Conservation (phyloP, 2,329 filamentous ascomycete genomes). For the Fusarium newnesense region DNA sequence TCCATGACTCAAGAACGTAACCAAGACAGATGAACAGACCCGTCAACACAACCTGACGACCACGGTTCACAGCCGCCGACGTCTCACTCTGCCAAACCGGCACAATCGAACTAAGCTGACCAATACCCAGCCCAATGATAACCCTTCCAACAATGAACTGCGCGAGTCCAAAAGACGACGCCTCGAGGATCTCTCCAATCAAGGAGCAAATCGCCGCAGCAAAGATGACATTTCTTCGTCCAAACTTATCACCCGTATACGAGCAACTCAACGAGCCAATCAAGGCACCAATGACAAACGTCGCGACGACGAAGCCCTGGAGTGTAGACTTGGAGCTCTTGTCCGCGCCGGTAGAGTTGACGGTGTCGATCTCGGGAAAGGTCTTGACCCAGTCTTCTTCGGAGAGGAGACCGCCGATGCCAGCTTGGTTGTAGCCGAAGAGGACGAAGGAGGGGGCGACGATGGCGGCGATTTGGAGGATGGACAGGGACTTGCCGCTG, state of each 20-base stretch:
- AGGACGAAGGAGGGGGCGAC: constrained; percentile 57
- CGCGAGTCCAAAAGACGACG: constrained; percentile 55
- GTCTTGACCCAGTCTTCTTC: constrained; percentile 67
- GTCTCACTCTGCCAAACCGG: constrained; percentile 66
- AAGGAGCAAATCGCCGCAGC: constrained; percentile 61
- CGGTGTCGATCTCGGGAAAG: constrained; percentile 60
- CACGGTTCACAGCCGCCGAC: constrained; percentile 62
- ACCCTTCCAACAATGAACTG: constrained; percentile 57
- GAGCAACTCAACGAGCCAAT: constrained; percentile 56
- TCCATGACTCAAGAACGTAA: constrained; percentile 56
- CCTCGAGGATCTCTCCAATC: constrained; percentile 66
- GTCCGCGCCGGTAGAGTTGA: constrained; percentile 56
- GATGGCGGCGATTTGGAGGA: constrained; percentile 54
- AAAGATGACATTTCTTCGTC: constrained; percentile 66
- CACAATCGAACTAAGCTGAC: constrained; percentile 61
- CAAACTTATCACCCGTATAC: constrained; percentile 66
- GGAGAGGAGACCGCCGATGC: constrained; percentile 76
- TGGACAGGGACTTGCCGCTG: constrained; percentile 49
- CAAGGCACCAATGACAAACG: constrained; percentile 68
- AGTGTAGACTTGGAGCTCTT: constrained; percentile 57
- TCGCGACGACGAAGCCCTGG: constrained; percentile 57
- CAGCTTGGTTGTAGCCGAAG: constrained; percentile 72
- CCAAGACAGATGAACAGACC: constrained; percentile 60
- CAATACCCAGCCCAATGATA: constrained; percentile 64
- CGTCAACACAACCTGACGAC: constrained; percentile 57